Evolutionary conservation across 2,329 filamentous ascomycete genomes (phyloP), one percentile per base, ranked within the genome.

Genomic region (Aspergillus brunneoviolaceus): DNA sequence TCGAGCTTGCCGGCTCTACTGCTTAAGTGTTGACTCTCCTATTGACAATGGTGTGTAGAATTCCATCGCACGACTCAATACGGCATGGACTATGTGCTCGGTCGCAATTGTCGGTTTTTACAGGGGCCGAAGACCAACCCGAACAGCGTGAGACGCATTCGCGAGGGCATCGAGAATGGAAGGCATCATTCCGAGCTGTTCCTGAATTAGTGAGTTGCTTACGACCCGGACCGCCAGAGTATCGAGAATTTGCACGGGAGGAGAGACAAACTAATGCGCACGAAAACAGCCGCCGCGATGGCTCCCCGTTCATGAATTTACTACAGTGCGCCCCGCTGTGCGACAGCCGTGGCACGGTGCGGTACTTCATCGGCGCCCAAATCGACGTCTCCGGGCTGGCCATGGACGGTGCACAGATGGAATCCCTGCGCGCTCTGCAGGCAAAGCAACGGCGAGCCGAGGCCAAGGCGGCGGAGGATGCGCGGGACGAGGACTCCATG

Each of bases 51-150:
- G 4, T 16, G 1, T 16, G 3, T 35, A 89, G 89, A 90, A 73
- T 92, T 91, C 66, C 84, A 90, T 66, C 82, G 85, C 51, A 90
- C 88, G 4, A 92, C 89, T 0, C 88, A 92, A 65, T 92, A 92
- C 69, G 88, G 88, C 4, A 86, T 89, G 76, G 83, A 81, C 58
- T 91, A 92, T 70, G 84, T 87, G 3, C 84, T 93, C 19, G 90
- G 90, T 0, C 85, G 88, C 33, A 93, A 93, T 64, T 92, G 90
- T 67, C 85, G 90, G 7, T 92, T 93, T 67, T 82, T 93, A 1
- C 90, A 92, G 72, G 90, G 90, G 0, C 89, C 89, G 0, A 85
- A 84, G 67, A 92, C 89, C 5, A 89, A 88, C 64, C 80, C 79
- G 0, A 81, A 83, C 62, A 89, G 86, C 54, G 80, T 89, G 0